Conservation (phyloP, 257 asterid species). For the Scutellaria baicalensis region DNA sequence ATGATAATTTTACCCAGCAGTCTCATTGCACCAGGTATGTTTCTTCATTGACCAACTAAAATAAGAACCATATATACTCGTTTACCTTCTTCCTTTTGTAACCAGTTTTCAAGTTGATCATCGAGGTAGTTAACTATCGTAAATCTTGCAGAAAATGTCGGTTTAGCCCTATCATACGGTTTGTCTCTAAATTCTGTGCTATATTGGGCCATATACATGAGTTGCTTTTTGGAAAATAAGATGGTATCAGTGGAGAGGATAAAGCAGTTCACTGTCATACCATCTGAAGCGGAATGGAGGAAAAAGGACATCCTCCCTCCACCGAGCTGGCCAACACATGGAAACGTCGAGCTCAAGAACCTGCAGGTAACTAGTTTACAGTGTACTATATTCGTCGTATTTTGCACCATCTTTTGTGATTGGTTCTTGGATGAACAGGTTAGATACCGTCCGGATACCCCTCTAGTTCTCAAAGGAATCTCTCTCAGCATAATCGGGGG, state of each 20-base stretch:
- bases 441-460: slow-evolving; percentile 81
- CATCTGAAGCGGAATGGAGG: slow-evolving; percentile 88
- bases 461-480: slow-evolving; percentile 78
- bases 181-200: slow-evolving; percentile 67
- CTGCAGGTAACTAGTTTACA: slow-evolving; percentile 36
- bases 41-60: neutral
- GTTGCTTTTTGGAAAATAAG: slow-evolving; percentile 84
- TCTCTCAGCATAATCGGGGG: slow-evolving; percentile 74
- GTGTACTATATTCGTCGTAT: neutral
- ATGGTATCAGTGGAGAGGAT: slow-evolving; percentile 98
- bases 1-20: slow-evolving; percentile 90
- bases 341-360: slow-evolving; percentile 60
- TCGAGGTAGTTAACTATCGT: neutral
- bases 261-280: slow-evolving; percentile 72
- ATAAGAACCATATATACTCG: no score
- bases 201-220: slow-evolving; percentile 56
- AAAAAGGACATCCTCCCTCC: slow-evolving; percentile 59
- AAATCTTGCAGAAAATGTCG: slow-evolving; percentile 65
- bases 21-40: slow-evolving; percentile 79
- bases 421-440: slow-evolving; percentile 47
- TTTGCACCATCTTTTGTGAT: neutral
- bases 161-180: slow-evolving; percentile 83
- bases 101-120: no score
- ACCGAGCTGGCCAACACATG: slow-evolving; percentile 65
- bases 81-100: no score